A percentile compares a stretch with the other conserved stretches of the same genome.
Conservation (phyloP, 2,329 filamentous ascomycete genomes). For the Eurotiales sp. region DNA sequence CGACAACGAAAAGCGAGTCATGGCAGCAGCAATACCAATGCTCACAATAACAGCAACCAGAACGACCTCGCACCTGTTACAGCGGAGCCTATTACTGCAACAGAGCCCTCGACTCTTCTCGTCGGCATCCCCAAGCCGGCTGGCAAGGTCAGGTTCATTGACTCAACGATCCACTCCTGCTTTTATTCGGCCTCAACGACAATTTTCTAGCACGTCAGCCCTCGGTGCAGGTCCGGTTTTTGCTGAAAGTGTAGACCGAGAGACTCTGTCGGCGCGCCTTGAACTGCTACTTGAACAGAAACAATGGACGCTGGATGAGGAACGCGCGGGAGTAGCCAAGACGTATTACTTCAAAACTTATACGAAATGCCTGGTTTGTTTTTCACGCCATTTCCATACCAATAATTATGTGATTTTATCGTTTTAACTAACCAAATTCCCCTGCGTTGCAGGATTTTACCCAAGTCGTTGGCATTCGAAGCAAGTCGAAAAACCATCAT, state of each 20-base stretch:
- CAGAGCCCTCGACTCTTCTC: not conserved
- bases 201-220: not conserved
- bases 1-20: no score
- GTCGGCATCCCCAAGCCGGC: not conserved
- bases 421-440: not conserved
- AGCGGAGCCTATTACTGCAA: not conserved
- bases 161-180: no score
- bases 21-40: no score
- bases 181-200: no score
- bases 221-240: constrained; percentile 15
- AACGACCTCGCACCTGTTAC: no score
- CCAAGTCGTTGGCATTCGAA: constrained; percentile 34
- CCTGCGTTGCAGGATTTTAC: constrained; percentile 30
- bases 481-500: constrained; percentile 36
- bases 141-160: no score
- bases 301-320: constrained; percentile 33
- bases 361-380: constrained; percentile 31
- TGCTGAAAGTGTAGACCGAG: constrained; percentile 28
- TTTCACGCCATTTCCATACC: no score
- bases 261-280: constrained; percentile 22
- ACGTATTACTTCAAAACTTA: constrained; percentile 39
- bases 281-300: constrained; percentile 22
- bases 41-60: no score
- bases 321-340: constrained; percentile 32
- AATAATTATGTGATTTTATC: no score